Percentiles rank a stretch among this genome's conserved stretches.
Evolutionary conservation across 495 filamentous ascomycete species (phyloP).

Genomic region (Rhypophila decipiens): DNA sequence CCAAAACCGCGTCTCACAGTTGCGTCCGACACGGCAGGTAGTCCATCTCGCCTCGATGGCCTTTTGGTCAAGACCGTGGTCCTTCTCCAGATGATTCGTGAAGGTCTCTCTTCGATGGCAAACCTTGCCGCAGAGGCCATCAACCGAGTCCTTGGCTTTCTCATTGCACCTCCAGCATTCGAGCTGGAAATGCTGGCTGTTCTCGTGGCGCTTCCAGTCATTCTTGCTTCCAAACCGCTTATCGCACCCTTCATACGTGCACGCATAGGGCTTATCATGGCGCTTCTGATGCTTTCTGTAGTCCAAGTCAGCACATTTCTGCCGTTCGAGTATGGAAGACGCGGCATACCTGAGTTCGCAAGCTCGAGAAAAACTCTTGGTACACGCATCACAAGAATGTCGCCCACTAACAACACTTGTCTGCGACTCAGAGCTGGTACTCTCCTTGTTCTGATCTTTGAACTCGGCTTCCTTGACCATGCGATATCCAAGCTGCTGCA

Average conservation of each 20-base stretch:
- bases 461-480: constrained; percentile 12
- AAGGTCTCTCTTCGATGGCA: constrained; percentile 59
- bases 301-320: constrained; percentile 2
- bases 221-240: constrained; percentile 88
- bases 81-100: constrained; percentile 49
- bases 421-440: no score
- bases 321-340: neutral
- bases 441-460: neutral
- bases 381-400: constrained; percentile 44
- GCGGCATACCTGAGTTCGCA: constrained; percentile 65
- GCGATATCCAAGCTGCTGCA: constrained; percentile 28
- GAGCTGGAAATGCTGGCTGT: constrained; percentile 70
- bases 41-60: constrained; percentile 42
- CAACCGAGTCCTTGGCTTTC: constrained; percentile 14
- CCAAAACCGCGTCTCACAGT: constrained; percentile 70
- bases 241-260: constrained; percentile 67
- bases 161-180: constrained; percentile 72
- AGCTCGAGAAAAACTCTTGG: constrained; percentile 48
- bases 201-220: constrained; percentile 96
- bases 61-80: constrained; percentile 43
- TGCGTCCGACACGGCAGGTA: constrained; percentile 58
- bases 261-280: constrained; percentile 81
- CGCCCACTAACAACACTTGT: neutral
- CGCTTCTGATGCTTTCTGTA: constrained; percentile 81
- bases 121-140: constrained; percentile 47